These are phyloP conservation scores for Fusarium guadeloupense DNA, from an alignment of 2,329 filamentous ascomycete genomes.

Conservation along the genomic window DNA sequence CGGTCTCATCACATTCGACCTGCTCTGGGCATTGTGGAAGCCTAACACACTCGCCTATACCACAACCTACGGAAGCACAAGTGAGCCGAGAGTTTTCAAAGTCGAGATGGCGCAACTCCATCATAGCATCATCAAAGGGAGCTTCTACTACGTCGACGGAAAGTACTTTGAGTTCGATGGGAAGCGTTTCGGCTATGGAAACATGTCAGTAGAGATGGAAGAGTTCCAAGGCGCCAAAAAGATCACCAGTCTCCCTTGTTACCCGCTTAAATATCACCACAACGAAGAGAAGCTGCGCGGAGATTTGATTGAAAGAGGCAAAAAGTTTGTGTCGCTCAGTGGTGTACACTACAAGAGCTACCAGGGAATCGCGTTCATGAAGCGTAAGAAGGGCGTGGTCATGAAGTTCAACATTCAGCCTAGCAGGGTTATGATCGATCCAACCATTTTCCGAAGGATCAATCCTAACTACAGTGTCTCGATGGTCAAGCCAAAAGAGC, in stretches of 20 bases:
- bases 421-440: conserved; percentile 88
- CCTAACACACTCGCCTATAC: conserved; percentile 83
- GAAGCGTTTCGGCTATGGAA: conserved; percentile 82
- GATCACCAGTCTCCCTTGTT: conserved; percentile 80
- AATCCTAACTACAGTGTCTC: conserved; percentile 87
- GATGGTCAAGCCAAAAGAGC: conserved; percentile 76
- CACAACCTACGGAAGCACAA: conserved; percentile 77
- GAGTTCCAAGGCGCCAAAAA: conserved; percentile 83
- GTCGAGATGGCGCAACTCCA: conserved; percentile 80
- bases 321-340: conserved; percentile 82
- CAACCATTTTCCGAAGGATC: conserved; percentile 81
- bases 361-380: conserved; percentile 85
- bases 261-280: conserved; percentile 83
- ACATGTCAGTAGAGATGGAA: conserved; percentile 72
- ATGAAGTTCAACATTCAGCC: conserved; percentile 87
- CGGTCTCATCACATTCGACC: conserved; percentile 87
- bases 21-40: conserved; percentile 90
- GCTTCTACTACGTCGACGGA: conserved; percentile 80
- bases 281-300: conserved; percentile 71
- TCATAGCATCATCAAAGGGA: conserved; percentile 72
- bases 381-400: conserved; percentile 71
- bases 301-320: conserved; percentile 80
- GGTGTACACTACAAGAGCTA: conserved; percentile 86
- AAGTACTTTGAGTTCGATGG: conserved; percentile 89
- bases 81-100: conserved; percentile 84